These are phyloP conservation scores for Cenchrus purpureus DNA, from an alignment of 176 grass and related monocot genomes.

Conservation along the genomic window DNA sequence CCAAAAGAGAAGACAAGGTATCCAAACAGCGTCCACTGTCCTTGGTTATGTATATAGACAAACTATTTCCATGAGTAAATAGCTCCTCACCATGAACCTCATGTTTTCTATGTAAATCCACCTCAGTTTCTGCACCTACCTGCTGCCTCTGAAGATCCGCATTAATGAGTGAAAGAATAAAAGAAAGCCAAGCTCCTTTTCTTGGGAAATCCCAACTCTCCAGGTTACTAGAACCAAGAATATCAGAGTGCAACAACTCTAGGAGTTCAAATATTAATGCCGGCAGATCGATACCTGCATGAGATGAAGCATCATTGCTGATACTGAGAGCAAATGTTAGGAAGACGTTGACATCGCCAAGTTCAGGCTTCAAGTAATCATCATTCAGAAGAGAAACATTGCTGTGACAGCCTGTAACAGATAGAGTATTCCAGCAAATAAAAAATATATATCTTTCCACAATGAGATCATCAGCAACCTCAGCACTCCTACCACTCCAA, in stretches of 20 bases:
- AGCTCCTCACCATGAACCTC: conserved; percentile 34
- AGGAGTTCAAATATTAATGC: conserved; percentile 58
- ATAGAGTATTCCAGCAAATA: conserved; percentile 75
- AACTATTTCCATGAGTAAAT: conserved; percentile 53
- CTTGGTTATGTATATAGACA: conserved; percentile 57
- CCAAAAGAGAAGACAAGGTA: conserved; percentile 72
- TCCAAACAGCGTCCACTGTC: conserved; percentile 50
- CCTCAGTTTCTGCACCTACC: conserved; percentile 33
- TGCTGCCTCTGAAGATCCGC: conserved; percentile 51
- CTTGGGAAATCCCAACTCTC: conserved; percentile 76
- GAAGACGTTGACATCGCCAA: conserved; percentile 61
- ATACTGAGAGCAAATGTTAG: conserved; percentile 64
- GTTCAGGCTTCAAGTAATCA: conserved; percentile 61
- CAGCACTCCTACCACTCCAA: conserved; percentile 70
- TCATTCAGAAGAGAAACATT: conserved; percentile 42
- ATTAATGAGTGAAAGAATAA: conserved; percentile 77
- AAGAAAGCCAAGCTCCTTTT: conserved; percentile 72
- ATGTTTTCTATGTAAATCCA: conserved; percentile 19
- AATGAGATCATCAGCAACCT: conserved; percentile 74
- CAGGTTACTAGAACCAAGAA: conserved; percentile 38
- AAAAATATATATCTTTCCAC: conserved; percentile 90
- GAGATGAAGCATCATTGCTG: conserved; percentile 40
- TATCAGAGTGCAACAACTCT: conserved; percentile 60
- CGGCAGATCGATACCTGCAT: conserved; percentile 53
- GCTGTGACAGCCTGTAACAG: conserved; percentile 46